A percentile compares a stretch with the other conserved stretches of the same genome.
Conservation (phyloP, 805 yeast genomes). For the Cyberlindnera bimundalis region DNA sequence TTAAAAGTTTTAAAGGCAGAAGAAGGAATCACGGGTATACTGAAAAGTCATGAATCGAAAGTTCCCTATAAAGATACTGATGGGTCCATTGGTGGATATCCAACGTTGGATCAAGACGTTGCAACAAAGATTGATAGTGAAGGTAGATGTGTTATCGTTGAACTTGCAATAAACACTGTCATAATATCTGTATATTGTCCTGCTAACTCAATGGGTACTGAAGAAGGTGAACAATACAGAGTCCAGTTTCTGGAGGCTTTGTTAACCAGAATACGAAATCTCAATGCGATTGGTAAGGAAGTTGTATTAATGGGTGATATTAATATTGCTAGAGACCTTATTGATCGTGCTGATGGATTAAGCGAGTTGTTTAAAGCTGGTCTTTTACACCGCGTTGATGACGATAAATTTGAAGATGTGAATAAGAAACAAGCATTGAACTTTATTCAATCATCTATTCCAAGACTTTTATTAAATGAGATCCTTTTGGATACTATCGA, state of each 20-base stretch:
- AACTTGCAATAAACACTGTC: slow-evolving; percentile 59
- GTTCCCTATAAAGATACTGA: slow-evolving; percentile 19
- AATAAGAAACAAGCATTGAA: slow-evolving; percentile 30
- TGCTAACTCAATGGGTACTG: slow-evolving; percentile 75
- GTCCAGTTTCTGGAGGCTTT: slow-evolving; percentile 54
- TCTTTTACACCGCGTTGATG: slow-evolving; percentile 27
- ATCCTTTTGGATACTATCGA: slow-evolving; percentile 36
- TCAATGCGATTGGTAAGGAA: slow-evolving; percentile 55
- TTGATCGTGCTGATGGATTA: slow-evolving; percentile 76
- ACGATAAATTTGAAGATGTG: slow-evolving; percentile 33
- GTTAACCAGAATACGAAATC: slow-evolving; percentile 55
- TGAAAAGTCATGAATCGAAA: slow-evolving; percentile 27
- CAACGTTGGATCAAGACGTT: slow-evolving; percentile 35
- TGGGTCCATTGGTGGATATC: slow-evolving; percentile 68
- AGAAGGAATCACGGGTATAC: slow-evolving; percentile 83
- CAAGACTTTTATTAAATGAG: slow-evolving; percentile 44
- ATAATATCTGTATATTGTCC: slow-evolving; percentile 80
- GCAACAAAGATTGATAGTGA: slow-evolving; percentile 64
- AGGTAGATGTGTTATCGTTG: slow-evolving; percentile 78
- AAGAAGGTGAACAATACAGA: slow-evolving; percentile 60
- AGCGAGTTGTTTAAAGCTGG: slow-evolving; percentile 41
- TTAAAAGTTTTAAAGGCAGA: slow-evolving; percentile 71
- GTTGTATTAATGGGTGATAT: slow-evolving; percentile 88
- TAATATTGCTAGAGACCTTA: slow-evolving; percentile 73
- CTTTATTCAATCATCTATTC: slow-evolving; percentile 39